Conservation (phyloP, 345 rosid species). For the Moringa oleifera region DNA sequence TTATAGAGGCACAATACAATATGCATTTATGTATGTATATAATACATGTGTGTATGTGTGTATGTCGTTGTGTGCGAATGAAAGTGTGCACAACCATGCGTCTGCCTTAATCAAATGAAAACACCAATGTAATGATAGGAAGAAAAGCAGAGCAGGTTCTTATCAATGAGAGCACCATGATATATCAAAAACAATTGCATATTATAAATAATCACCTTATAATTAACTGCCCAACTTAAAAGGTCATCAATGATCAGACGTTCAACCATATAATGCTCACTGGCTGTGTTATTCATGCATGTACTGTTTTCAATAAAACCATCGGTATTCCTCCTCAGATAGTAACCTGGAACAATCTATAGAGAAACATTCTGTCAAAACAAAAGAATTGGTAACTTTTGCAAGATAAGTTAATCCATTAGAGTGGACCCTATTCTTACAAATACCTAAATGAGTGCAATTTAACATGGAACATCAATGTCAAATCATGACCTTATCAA, state of each 20-base stretch:
- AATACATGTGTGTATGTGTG: neutral
- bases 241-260: constrained; percentile 86
- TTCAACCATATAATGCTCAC: constrained; percentile 95
- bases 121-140: neutral
- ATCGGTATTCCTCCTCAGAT: constrained; percentile 79
- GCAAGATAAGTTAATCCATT: neutral
- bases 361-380: constrained; percentile 18
- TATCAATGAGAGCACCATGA: neutral
- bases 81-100: constrained; percentile 9
- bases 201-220: constrained; percentile 55
- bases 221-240: constrained; percentile 70
- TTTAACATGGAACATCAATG: neutral
- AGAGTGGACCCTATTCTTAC: neutral
- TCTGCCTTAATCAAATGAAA: neutral
- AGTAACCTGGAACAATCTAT: constrained; percentile 97
- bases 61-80: neutral
- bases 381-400: constrained; percentile 5
- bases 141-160: neutral
- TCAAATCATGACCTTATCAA: constrained; percentile 64
- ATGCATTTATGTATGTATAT: neutral
- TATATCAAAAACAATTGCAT: neutral
- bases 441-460: neutral
- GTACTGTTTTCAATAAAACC: constrained; percentile 86
- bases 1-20: neutral
- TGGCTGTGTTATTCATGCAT: constrained; percentile 90